A percentile compares a stretch with the other conserved stretches of the same genome.
Conservation (phyloP, 805 yeast genomes). For the Metschnikowia drakensbergensis region DNA sequence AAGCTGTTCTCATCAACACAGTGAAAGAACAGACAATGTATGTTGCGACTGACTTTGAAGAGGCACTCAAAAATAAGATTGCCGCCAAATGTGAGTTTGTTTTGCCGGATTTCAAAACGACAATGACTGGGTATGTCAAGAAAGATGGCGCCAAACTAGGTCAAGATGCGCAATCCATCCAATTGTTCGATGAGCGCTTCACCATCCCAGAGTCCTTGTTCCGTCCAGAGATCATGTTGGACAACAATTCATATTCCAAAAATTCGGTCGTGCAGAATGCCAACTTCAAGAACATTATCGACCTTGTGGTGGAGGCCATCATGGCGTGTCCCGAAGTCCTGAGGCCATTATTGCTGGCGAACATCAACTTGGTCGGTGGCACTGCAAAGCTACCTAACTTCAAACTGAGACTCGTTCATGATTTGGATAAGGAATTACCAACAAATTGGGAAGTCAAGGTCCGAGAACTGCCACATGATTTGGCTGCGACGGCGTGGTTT, state of each 20-base stretch:
- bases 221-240: constrained; percentile 68
- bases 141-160: constrained; percentile 29
- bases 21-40: constrained; percentile 78
- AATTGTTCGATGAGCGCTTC: constrained; percentile 80
- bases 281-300: constrained; percentile 70
- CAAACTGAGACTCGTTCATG: constrained; percentile 53
- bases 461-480: constrained; percentile 24
- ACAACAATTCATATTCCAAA: constrained; percentile 28
- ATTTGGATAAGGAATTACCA: constrained; percentile 65
- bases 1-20: constrained; percentile 75
- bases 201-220: constrained; percentile 82
- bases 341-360: constrained; percentile 72
- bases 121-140: constrained; percentile 67
- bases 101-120: constrained; percentile 82
- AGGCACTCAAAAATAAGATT: constrained; percentile 38
- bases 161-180: constrained; percentile 59
- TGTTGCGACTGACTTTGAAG: constrained; percentile 57
- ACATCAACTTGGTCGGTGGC: constrained; percentile 82
- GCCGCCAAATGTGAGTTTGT: constrained; percentile 61
- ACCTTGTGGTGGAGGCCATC: constrained; percentile 69
- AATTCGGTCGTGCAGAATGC: constrained; percentile 33
- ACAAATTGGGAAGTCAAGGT: constrained; percentile 64
- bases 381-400: constrained; percentile 69
- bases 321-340: constrained; percentile 67
- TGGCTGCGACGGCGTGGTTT: constrained; percentile 33